Evolutionary conservation across 2,329 filamentous ascomycete species (phyloP).

Genomic region (Talaromyces sp.): DNA sequence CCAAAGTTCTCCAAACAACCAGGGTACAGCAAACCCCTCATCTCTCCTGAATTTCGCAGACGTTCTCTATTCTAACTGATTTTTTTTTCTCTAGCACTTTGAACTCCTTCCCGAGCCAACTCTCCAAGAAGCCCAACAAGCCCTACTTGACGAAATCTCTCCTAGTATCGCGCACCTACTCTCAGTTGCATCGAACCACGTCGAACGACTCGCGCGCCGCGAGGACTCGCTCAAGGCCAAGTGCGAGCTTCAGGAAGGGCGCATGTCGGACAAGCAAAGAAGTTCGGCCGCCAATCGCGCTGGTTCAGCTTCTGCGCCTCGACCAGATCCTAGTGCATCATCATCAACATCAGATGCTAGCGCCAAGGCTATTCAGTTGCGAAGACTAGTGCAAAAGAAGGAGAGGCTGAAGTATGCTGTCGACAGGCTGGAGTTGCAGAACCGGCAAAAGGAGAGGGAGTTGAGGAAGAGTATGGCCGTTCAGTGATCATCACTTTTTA

Average conservation of each 20-base stretch:
- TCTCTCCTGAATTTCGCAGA: neutral
- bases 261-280: slow-evolving; percentile 43
- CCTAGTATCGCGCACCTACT: slow-evolving; percentile 78
- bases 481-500: slow-evolving; percentile 21
- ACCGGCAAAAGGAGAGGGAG: slow-evolving; percentile 69
- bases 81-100: slow-evolving; percentile 78
- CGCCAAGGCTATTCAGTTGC: slow-evolving; percentile 55
- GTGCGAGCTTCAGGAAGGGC: slow-evolving; percentile 75
- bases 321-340: slow-evolving; percentile 9
- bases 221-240: slow-evolving; percentile 81
- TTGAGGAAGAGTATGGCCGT: slow-evolving; percentile 69
- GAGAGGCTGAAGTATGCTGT: slow-evolving; percentile 83
- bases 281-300: slow-evolving; percentile 13
- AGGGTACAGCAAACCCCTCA: slow-evolving; percentile 40
- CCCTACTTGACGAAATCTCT: slow-evolving; percentile 83
- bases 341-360: slow-evolving; percentile 16
- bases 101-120: slow-evolving; percentile 85
- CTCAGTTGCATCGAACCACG: slow-evolving; percentile 73
- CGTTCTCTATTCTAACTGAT: neutral
- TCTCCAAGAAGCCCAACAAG: slow-evolving; percentile 74
- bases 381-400: slow-evolving; percentile 72
- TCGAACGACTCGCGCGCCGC: slow-evolving; percentile 76
- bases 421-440: slow-evolving; percentile 78
- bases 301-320: slow-evolving; percentile 16
- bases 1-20: slow-evolving; percentile 60